phyloP scores from a whole-genome alignment of 2,329 filamentous ascomycete genomes.

The Fusarium begoniae region DNA sequence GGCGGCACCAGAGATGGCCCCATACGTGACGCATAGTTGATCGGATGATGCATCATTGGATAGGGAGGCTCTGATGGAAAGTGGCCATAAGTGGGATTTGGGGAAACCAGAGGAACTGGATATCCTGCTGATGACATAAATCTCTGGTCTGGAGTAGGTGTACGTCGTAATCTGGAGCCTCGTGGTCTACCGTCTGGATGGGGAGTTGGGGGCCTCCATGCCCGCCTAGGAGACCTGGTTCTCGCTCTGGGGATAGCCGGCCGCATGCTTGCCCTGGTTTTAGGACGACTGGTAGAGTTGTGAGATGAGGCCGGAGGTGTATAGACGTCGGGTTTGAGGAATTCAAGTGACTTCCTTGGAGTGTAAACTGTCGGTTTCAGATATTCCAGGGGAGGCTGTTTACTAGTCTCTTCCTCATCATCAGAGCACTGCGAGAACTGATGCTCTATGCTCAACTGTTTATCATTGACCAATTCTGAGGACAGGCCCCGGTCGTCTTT shows the following conservation, averaged over 20 bases:
- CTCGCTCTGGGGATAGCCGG: not conserved
- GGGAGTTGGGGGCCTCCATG: constrained; percentile 24
- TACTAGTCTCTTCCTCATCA: not conserved
- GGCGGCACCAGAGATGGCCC: not conserved
- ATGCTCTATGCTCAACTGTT: not conserved
- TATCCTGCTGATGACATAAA: not conserved
- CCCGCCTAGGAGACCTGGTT: constrained; percentile 6
- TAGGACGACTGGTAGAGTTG: not conserved
- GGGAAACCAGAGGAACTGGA: not conserved
- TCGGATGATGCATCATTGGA: not conserved
- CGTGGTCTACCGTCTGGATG: constrained; percentile 17
- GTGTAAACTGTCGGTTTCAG: constrained; percentile 25
- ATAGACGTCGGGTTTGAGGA: constrained; percentile 20
- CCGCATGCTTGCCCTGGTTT: not conserved
- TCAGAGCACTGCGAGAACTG: not conserved
- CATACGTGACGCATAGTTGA: not conserved
- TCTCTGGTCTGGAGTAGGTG: not conserved
- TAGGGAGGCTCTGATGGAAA: not conserved
- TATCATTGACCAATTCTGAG: not conserved
- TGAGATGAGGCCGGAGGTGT: constrained; percentile 24
- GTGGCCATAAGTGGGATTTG: not conserved
- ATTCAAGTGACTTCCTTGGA: constrained; percentile 15
- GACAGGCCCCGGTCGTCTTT: not conserved
- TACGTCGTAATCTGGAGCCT: not conserved
- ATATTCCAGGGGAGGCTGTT: not conserved